Conservation (phyloP, 2,329 filamentous ascomycete species). For the Colletotrichum chlorophyti region DNA sequence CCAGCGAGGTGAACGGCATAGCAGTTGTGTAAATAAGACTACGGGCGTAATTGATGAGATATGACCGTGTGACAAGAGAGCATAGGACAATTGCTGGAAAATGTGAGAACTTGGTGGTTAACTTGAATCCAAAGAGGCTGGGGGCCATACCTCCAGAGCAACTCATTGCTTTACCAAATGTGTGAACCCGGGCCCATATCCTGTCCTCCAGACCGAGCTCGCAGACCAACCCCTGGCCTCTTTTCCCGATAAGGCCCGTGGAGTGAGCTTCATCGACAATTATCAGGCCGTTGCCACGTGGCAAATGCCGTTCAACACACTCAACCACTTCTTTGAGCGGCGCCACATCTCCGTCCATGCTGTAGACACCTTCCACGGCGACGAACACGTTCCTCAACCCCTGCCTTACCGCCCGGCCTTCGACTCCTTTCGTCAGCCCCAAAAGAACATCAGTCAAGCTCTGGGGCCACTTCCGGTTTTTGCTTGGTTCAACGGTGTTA, state of each 20-base stretch:
- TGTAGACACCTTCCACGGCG: constrained; percentile 76
- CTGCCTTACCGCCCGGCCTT: constrained; percentile 37
- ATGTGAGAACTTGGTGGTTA: constrained; percentile 5
- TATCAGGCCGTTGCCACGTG: constrained; percentile 64
- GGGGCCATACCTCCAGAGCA: constrained; percentile 69
- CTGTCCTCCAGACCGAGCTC: constrained; percentile 60
- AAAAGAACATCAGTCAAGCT: constrained; percentile 38
- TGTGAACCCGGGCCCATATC: constrained; percentile 66
- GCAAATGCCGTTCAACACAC: constrained; percentile 61
- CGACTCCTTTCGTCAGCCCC: constrained; percentile 40
- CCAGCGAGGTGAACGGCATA: constrained; percentile 66
- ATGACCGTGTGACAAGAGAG: constrained; percentile 62
- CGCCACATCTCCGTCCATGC: constrained; percentile 82
- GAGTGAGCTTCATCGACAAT: constrained; percentile 75
- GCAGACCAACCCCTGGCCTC: constrained; percentile 65
- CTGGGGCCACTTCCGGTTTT: neutral
- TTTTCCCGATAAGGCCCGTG: constrained; percentile 62
- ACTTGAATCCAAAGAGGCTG: neutral
- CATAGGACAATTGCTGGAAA: constrained; percentile 63
- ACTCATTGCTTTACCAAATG: constrained; percentile 72
- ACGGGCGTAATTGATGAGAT: constrained; percentile 79
- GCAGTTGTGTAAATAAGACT: constrained; percentile 78
- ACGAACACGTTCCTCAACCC: constrained; percentile 66
- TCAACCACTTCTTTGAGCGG: constrained; percentile 67
- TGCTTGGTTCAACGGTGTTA: constrained; percentile 49